phyloP scores from a whole-genome alignment of 2,329 filamentous ascomycete genomes.

The Arthroderma sp. region DNA sequence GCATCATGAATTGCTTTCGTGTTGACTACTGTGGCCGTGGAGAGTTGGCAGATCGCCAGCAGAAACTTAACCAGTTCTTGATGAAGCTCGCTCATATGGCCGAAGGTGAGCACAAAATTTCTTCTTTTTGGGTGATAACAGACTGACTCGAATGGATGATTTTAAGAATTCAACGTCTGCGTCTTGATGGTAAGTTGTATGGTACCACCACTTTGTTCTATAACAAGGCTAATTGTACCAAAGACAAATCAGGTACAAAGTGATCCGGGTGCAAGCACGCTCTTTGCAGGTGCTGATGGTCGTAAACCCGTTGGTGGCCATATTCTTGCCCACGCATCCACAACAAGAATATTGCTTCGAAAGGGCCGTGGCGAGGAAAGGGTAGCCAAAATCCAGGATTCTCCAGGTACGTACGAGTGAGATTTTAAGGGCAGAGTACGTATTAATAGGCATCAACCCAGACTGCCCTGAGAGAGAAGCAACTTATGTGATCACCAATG shows the following conservation, averaged over 20 bases:
- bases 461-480: slow-evolving; percentile 57
- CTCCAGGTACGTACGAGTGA: slow-evolving; percentile 38
- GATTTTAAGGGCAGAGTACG: background rate
- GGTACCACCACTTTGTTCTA: background rate
- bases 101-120: slow-evolving; percentile 33
- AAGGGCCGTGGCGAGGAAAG: slow-evolving; percentile 58
- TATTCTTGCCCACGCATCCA: slow-evolving; percentile 55
- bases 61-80: slow-evolving; percentile 53
- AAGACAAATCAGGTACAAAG: slow-evolving; percentile 60
- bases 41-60: slow-evolving; percentile 55
- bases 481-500: slow-evolving; percentile 57
- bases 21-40: slow-evolving; percentile 55
- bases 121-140: no score
- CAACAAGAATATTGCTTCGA: slow-evolving; percentile 51
- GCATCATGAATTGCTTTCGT: slow-evolving; percentile 56
- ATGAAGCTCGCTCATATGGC: slow-evolving; percentile 52
- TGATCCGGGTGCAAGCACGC: slow-evolving; percentile 53
- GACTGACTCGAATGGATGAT: no score
- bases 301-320: slow-evolving; percentile 55
- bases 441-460: slow-evolving; percentile 14
- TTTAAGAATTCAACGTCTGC: slow-evolving; percentile 51
- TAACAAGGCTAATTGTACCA: background rate
- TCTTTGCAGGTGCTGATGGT: slow-evolving; percentile 55
- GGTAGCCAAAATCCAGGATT: slow-evolving; percentile 56
- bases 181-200: slow-evolving; percentile 42